Evolutionary conservation across 768 basidiomycete species (phyloP).

Genomic region (Psilocybe sp.): DNA sequence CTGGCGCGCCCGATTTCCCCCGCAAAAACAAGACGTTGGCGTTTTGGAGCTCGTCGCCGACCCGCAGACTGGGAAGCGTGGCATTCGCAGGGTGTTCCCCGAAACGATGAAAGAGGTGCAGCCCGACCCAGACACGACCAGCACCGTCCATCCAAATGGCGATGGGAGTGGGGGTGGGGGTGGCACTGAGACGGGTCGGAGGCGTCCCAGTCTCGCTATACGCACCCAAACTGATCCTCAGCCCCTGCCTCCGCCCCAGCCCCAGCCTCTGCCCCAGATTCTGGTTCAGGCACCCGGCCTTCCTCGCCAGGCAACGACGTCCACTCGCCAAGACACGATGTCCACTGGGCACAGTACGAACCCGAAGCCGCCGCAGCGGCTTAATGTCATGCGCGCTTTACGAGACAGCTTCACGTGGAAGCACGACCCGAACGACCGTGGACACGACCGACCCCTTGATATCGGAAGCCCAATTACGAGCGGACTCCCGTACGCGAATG

Average conservation of each 20-base stretch:
- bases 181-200: not conserved
- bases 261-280: slow-evolving; percentile 2
- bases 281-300: no score
- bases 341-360: slow-evolving; percentile 1
- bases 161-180: no score
- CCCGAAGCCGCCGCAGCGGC: slow-evolving; percentile 6
- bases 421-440: slow-evolving; percentile 1
- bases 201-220: slow-evolving; percentile 12
- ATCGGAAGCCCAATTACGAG: no score
- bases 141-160: no score
- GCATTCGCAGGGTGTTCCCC: no score
- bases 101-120: no score
- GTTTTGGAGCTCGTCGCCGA: no score
- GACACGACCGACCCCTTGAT: not conserved
- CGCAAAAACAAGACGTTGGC: no score
- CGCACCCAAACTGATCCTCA: slow-evolving; percentile 11
- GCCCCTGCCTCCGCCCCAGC: no score
- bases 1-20: not conserved
- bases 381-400: slow-evolving; percentile 14
- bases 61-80: no score
- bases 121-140: no score
- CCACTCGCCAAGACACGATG: not conserved
- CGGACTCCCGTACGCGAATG: no score
- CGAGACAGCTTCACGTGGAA: slow-evolving; percentile 16
- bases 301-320: not conserved